Evolutionary conservation across 805 yeast genomes (phyloP).

Genomic region (Candida suzukii): DNA sequence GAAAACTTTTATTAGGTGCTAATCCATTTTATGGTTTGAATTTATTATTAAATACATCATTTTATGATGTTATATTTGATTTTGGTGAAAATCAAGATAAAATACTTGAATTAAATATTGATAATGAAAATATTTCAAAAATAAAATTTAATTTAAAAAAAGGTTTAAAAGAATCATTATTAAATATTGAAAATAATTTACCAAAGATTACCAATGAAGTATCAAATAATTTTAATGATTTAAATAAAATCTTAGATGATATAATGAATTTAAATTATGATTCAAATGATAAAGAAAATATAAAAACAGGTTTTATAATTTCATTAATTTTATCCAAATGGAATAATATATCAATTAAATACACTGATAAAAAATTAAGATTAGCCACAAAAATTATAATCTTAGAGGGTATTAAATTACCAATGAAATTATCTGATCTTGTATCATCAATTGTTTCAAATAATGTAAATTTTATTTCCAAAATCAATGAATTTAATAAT

Average conservation of each 20-base stretch:
- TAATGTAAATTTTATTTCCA: constrained; percentile 16
- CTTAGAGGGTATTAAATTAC: constrained; percentile 64
- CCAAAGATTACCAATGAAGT: constrained; percentile 12
- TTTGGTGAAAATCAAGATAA: constrained; percentile 24
- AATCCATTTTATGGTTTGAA: constrained; percentile 59
- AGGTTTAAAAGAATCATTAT: constrained; percentile 11
- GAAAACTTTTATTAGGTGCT: constrained; percentile 61
- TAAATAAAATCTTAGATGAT: constrained; percentile 9
- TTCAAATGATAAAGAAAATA: constrained; percentile 9
- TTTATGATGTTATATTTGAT: constrained; percentile 55
- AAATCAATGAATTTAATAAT: constrained; percentile 21
- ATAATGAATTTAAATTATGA: neutral
- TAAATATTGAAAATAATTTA: constrained; percentile 12
- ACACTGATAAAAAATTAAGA: constrained; percentile 29
- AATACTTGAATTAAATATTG: constrained; percentile 10
- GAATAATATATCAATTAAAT: constrained; percentile 27
- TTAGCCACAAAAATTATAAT: constrained; percentile 44
- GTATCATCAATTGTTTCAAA: constrained; percentile 38
- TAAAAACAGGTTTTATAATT: constrained; percentile 34
- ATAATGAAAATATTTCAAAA: neutral
- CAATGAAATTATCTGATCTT: constrained; percentile 46
- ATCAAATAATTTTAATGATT: constrained; percentile 7
- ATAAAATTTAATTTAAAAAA: constrained; percentile 7
- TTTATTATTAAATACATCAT: constrained; percentile 45
- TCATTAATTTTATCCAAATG: constrained; percentile 45